A percentile compares a stretch with the other conserved stretches of the same genome.
These are phyloP conservation scores for Physocladia obscura DNA, from an alignment of 192 early-diverging fungal species.

Conservation along the genomic window DNA sequence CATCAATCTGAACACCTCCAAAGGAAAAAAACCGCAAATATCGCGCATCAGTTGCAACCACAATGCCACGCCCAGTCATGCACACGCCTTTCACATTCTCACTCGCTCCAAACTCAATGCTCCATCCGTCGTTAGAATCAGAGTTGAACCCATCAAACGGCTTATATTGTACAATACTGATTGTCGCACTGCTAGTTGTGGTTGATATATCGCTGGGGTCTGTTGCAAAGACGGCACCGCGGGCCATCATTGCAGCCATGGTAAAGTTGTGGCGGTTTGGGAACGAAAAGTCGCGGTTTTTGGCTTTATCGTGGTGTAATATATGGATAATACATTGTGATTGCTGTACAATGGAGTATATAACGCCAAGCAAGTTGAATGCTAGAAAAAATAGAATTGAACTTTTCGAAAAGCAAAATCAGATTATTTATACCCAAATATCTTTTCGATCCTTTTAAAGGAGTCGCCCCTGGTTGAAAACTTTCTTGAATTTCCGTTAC, in stretches of 20 bases:
- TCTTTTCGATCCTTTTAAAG: conserved; percentile 35
- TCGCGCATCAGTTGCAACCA: conserved; percentile 71
- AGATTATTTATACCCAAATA: conserved; percentile 38
- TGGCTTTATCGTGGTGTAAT: conserved; percentile 85
- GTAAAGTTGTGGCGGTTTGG: conserved; percentile 75
- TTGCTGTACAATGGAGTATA: conserved; percentile 66
- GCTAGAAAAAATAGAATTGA: conserved; percentile 55
- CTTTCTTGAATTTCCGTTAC: conserved; percentile 50
- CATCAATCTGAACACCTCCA: conserved; percentile 74
- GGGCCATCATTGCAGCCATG: conserved; percentile 68
- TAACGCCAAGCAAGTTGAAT: conserved; percentile 82
- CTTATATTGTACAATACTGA: conserved; percentile 41
- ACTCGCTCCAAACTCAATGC: neutral
- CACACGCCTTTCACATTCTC: conserved; percentile 56
- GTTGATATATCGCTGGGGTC: conserved; percentile 25
- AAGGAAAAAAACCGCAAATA: conserved; percentile 78
- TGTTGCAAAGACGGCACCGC: conserved; percentile 75
- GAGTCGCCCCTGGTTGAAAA: conserved; percentile 87
- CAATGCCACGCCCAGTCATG: conserved; percentile 62
- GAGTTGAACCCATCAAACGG: conserved; percentile 67
- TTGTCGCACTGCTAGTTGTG: neutral
- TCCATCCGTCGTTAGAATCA: conserved; percentile 54
- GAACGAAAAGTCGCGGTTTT: conserved; percentile 78
- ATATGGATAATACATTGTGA: conserved; percentile 78
- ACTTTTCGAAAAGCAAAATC: neutral